Conservation (phyloP, 2,329 filamentous ascomycete species). For the Curvularia lunata region DNA sequence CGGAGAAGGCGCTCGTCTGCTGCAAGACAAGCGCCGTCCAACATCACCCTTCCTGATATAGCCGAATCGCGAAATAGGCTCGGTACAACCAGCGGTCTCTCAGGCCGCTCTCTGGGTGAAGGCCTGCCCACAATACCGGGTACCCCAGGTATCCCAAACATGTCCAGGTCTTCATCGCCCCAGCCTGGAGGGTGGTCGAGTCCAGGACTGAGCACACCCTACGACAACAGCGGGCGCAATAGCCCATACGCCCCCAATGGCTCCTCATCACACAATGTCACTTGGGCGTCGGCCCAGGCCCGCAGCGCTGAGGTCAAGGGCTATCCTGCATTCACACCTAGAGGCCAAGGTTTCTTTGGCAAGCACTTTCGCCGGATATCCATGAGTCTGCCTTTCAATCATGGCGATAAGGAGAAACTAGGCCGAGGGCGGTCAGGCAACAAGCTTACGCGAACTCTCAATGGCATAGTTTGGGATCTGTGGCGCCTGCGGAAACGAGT, state of each 20-base stretch:
- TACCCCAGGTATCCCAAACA: conserved; percentile 53
- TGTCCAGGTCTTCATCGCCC: conserved; percentile 90
- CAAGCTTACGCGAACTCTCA: conserved; percentile 43
- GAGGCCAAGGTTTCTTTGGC: conserved; percentile 85
- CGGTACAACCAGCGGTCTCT: conserved; percentile 43
- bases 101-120: conserved; percentile 42
- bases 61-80: conserved; percentile 34
- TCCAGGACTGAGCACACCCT: conserved; percentile 74
- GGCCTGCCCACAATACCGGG: conserved; percentile 48
- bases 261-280: conserved; percentile 60
- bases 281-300: conserved; percentile 83
- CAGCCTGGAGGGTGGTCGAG: conserved; percentile 87
- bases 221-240: conserved; percentile 67
- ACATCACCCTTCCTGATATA: conserved; percentile 40
- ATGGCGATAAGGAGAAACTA: conserved; percentile 80
- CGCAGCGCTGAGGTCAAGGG: conserved; percentile 75
- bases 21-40: conserved; percentile 41
- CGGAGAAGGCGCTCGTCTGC: conserved; percentile 51
- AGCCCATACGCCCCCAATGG: conserved; percentile 65
- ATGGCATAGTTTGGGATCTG: conserved; percentile 58
- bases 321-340: conserved; percentile 79
- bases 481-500: conserved; percentile 71
- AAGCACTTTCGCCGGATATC: conserved; percentile 83
- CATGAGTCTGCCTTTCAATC: conserved; percentile 72
- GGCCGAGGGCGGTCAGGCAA: conserved; percentile 60